These are phyloP conservation scores for Stagonosporopsis cucurbitacearum DNA, from an alignment of 2,329 filamentous ascomycete species.

Conservation along the genomic window DNA sequence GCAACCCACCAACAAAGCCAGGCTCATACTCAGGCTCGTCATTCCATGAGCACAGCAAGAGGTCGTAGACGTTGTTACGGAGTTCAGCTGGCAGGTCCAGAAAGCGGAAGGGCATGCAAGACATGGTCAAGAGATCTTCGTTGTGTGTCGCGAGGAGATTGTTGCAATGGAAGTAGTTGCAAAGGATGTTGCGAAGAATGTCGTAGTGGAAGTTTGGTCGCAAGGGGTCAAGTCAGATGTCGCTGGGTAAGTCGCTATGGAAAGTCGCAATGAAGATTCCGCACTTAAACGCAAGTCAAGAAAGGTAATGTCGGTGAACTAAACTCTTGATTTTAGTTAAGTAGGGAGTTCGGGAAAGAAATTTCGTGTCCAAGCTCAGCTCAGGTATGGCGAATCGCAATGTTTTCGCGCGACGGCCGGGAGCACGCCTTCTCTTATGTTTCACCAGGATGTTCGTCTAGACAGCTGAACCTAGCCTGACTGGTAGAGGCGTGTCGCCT, in stretches of 20 bases:
- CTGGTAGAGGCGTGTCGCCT: conserved; percentile 9
- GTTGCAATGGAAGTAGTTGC: conserved; percentile 11
- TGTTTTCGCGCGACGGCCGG: conserved; percentile 26
- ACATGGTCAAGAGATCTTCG: conserved; percentile 10
- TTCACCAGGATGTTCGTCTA: conserved; percentile 14
- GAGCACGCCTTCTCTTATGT: conserved; percentile 33
- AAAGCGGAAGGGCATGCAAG: conserved; percentile 30
- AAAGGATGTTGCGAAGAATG: neutral
- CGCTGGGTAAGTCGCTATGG: conserved; percentile 7
- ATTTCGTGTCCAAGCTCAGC: conserved; percentile 27
- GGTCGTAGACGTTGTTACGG: conserved; percentile 34
- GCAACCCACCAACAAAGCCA: conserved; percentile 22
- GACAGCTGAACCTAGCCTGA: conserved; percentile 10
- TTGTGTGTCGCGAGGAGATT: neutral
- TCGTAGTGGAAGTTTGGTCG: neutral
- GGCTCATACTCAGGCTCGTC: conserved; percentile 27
- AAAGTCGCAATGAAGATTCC: conserved; percentile 25
- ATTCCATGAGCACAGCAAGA: conserved; percentile 37
- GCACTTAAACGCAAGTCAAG: conserved; percentile 32
- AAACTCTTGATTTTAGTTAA: conserved; percentile 16
- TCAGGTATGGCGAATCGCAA: conserved; percentile 21
- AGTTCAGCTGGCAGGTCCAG: conserved; percentile 37
- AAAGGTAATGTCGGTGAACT: conserved; percentile 18
- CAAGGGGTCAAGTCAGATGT: neutral
- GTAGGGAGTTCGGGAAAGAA: conserved; percentile 18